Percentiles rank a stretch among this genome's conserved stretches.
phyloP scores from a whole-genome alignment of 441 rosid species.

The Gossypium gossypioides region DNA sequence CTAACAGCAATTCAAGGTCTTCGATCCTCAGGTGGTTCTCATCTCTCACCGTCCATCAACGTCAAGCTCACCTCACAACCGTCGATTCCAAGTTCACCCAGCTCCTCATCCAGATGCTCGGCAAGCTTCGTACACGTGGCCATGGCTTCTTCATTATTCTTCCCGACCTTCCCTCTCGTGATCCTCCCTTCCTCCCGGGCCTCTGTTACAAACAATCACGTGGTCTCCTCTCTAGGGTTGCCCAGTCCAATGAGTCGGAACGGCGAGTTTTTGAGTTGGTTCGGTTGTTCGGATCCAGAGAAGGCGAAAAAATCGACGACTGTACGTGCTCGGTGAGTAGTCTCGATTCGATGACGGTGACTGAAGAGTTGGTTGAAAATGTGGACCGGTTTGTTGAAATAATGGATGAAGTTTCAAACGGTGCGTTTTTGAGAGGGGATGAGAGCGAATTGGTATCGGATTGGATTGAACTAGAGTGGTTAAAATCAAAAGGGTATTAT shows the following conservation, averaged over 20 bases:
- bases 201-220: slow-evolving; percentile 72
- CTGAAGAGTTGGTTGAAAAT: slow-evolving; percentile 45
- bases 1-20: slow-evolving; percentile 37
- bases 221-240: slow-evolving; percentile 63
- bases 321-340: slow-evolving; percentile 44
- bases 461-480: slow-evolving; percentile 87
- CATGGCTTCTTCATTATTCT: slow-evolving; percentile 72
- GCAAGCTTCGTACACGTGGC: slow-evolving; percentile 46
- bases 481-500: slow-evolving; percentile 84
- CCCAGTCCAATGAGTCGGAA: slow-evolving; percentile 46
- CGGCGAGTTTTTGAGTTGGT: slow-evolving; percentile 46
- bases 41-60: slow-evolving; percentile 66
- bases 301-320: slow-evolving; percentile 48
- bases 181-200: slow-evolving; percentile 45
- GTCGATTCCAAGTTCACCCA: slow-evolving; percentile 53
- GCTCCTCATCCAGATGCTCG: slow-evolving; percentile 69
- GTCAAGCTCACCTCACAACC: slow-evolving; percentile 61
- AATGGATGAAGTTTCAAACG: slow-evolving; percentile 65
- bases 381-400: slow-evolving; percentile 57
- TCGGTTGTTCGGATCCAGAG: slow-evolving; percentile 55
- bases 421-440: slow-evolving; percentile 73
- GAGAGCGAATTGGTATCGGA: slow-evolving; percentile 57
- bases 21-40: slow-evolving; percentile 80
- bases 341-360: slow-evolving; percentile 58
- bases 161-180: slow-evolving; percentile 65